These are phyloP conservation scores for Halophytophthora polymorphica DNA, from an alignment of 352 stramenopile genomes.

Conservation along the genomic window DNA sequence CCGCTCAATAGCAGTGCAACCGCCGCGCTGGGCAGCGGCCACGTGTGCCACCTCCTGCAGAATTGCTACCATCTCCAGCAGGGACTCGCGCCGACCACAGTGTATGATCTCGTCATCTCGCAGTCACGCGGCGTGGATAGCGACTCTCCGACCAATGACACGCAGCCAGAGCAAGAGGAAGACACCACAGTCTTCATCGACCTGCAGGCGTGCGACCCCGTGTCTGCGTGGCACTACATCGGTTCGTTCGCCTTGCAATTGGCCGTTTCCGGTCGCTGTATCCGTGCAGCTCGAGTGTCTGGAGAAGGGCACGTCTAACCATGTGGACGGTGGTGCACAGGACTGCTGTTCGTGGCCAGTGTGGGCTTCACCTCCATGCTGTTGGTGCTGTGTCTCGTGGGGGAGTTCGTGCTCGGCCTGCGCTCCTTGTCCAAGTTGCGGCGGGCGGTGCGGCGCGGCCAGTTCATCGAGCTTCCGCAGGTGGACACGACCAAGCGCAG, in stretches of 20 bases:
- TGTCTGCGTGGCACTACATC: constrained; percentile 35
- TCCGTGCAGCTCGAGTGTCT: too few species aligned
- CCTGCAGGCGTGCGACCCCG: constrained; percentile 40
- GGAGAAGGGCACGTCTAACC: not conserved
- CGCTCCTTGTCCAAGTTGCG: constrained; percentile 40
- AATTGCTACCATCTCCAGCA: constrained; percentile 31
- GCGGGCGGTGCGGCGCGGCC: constrained; percentile 17
- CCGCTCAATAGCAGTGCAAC: not conserved
- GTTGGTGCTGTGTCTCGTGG: constrained; percentile 38
- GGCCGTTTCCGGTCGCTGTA: not conserved
- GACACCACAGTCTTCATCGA: constrained; percentile 20
- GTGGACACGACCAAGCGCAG: constrained; percentile 23
- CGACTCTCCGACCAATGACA: not conserved
- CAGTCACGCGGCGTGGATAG: constrained; percentile 11
- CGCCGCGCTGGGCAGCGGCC: constrained; percentile 10
- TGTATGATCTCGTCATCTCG: constrained; percentile 49
- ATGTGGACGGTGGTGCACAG: constrained; percentile 4
- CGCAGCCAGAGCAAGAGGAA: constrained; percentile 5
- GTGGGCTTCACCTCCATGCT: constrained; percentile 45
- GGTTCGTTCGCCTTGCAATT: constrained; percentile 16
- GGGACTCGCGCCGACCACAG: constrained; percentile 27
- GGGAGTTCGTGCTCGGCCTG: constrained; percentile 43
- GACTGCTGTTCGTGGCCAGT: constrained; percentile 32
- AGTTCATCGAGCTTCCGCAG: constrained; percentile 39
- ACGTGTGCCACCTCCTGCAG: constrained; percentile 26